phyloP scores from a whole-genome alignment of 129 eudicot genomes.

The Flaveria linearis region DNA sequence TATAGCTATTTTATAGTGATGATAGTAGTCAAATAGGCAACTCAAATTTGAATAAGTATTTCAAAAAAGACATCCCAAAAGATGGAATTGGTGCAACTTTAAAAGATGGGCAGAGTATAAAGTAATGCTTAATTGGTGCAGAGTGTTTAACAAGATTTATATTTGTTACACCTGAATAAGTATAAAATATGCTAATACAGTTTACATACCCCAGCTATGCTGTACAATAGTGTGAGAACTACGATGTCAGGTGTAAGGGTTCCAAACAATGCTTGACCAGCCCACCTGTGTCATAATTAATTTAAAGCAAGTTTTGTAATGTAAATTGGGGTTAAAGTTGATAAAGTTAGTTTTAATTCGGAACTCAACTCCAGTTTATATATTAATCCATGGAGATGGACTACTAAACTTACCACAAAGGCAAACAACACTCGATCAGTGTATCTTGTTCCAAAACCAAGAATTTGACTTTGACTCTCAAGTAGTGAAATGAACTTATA shows the following conservation, averaged over 20 bases:
- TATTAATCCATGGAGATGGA: background rate
- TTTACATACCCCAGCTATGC: constrained; percentile 88
- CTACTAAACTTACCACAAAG: constrained; percentile 7
- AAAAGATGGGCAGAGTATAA: no score
- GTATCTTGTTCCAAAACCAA: constrained; percentile 11
- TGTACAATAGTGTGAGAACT: constrained; percentile 88
- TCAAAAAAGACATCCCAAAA: no score
- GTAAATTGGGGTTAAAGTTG: constrained; percentile 6
- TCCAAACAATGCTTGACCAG: constrained; percentile 99
- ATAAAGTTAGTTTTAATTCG: background rate
- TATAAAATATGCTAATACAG: constrained; percentile 1
- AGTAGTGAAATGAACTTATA: background rate
- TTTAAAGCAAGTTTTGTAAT: background rate
- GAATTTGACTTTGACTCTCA: background rate
- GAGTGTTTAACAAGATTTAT: background rate
- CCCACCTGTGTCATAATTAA: constrained; percentile 74
- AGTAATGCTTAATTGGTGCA: background rate
- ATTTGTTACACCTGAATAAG: background rate
- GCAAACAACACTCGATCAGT: background rate
- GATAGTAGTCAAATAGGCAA: no score
- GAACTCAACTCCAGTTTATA: background rate
- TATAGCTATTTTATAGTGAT: no score
- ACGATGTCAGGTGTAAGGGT: constrained; percentile 83
- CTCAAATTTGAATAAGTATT: no score
- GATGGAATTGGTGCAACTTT: no score